Conservation (phyloP, 108 stramenopile genomes). For the Cyclotella baltica region DNA sequence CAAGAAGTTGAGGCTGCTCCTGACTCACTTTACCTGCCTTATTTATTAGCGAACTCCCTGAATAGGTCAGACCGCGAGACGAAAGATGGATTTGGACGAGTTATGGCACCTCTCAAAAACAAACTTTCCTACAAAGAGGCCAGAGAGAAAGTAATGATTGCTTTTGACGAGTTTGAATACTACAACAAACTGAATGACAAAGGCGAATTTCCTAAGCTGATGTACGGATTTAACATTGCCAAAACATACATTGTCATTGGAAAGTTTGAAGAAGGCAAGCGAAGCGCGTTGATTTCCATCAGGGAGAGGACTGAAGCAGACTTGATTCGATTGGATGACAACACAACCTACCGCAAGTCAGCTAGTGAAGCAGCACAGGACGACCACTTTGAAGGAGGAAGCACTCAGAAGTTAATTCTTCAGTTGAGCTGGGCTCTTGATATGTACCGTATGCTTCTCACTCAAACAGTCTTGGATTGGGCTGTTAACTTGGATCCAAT, state of each 20-base stretch:
- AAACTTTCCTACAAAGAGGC: constrained; percentile 14
- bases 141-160: constrained; percentile 11
- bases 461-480: constrained; percentile 21
- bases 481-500: constrained; percentile 11
- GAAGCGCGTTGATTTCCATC: constrained; percentile 7
- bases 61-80: constrained; percentile 16
- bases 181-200: constrained; percentile 28
- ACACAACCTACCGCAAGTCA: constrained; percentile 10
- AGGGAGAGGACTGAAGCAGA: constrained; percentile 25
- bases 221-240: constrained; percentile 25
- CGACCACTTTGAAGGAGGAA: constrained; percentile 26
- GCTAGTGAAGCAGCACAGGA: constrained; percentile 23
- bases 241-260: constrained; percentile 19
- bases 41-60: constrained; percentile 12
- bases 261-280: constrained; percentile 17
- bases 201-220: constrained; percentile 18
- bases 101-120: constrained; percentile 21
- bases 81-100: constrained; percentile 14
- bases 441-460: constrained; percentile 25
- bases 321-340: constrained; percentile 10
- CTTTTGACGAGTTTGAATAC: constrained; percentile 27
- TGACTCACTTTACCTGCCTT: not conserved
- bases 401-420: constrained; percentile 25
- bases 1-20: not conserved
- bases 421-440: constrained; percentile 24